phyloP scores from a whole-genome alignment of 192 early-diverging fungal genomes.

The Spizellomyces punctatus region DNA sequence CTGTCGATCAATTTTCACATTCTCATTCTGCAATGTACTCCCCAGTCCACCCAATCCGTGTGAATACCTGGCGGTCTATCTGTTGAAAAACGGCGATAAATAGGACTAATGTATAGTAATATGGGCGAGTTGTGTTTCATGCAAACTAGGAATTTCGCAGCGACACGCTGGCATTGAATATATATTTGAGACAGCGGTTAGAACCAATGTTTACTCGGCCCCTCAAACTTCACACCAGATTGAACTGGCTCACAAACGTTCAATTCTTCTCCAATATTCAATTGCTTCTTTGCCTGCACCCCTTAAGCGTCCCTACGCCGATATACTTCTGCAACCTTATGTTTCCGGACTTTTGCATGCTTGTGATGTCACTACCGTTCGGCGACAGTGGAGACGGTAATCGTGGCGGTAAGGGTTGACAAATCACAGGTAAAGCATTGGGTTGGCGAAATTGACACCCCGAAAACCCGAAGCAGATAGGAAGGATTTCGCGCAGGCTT shows the following conservation, averaged over 20 bases:
- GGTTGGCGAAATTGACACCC: background rate
- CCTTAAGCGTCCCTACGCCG: no score
- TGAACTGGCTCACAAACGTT: no score
- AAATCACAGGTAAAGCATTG: no score
- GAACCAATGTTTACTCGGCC: background rate
- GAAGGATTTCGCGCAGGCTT: background rate
- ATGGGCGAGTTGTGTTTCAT: background rate
- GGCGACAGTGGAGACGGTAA: no score
- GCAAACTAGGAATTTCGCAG: background rate
- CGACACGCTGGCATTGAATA: background rate
- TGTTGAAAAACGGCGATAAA: slow-evolving; percentile 36
- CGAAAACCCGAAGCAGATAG: background rate
- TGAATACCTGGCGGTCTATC: slow-evolving; percentile 48
- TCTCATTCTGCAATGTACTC: background rate
- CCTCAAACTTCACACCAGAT: background rate
- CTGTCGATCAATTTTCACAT: background rate
- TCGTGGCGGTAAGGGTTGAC: background rate
- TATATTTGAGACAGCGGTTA: background rate
- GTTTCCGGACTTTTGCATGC: no score
- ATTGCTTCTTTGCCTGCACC: no score
- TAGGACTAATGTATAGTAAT: background rate
- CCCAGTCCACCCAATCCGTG: slow-evolving; percentile 50
- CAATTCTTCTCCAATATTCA: no score
- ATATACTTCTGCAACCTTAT: no score
- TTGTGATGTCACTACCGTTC: no score